Conservation (phyloP, 1,284 basidiomycete genomes). For the Sutorius eximius region DNA sequence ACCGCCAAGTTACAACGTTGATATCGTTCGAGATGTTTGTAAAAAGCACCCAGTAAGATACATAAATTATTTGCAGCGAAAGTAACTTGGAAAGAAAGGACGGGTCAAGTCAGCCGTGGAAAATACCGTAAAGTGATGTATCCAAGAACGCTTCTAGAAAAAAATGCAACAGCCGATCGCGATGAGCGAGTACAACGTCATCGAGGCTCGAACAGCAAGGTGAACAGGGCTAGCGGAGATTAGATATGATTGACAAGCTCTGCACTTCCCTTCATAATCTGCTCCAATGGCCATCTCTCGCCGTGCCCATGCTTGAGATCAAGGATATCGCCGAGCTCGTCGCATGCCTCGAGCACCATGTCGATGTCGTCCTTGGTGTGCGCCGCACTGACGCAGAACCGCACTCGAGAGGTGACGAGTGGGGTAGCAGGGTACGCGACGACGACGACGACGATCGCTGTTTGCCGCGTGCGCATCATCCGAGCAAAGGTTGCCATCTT, state of each 20-base stretch:
- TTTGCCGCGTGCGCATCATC: conserved; percentile 82
- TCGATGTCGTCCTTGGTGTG: conserved; percentile 99
- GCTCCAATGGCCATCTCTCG: conserved; percentile 82
- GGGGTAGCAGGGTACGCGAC: conserved; percentile 94
- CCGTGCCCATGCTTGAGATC: conserved; percentile 80
- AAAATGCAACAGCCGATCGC: conserved; percentile 2
- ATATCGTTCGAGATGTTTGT: conserved; percentile 2
- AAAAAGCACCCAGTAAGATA: conserved; percentile 21
- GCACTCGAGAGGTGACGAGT: conserved; percentile 84
- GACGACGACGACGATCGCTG: conserved; percentile 85
- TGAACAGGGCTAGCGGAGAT: conserved; percentile 1
- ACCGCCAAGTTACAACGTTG: not conserved
- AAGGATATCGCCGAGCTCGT: conserved; percentile 88
- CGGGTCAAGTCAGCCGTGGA: conserved; percentile 18
- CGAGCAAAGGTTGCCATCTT: conserved; percentile 90
- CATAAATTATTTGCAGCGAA: conserved; percentile 31
- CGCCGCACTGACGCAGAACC: conserved; percentile 93
- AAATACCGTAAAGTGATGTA: conserved; percentile 22
- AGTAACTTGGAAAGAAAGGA: conserved; percentile 3
- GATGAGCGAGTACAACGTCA: not conserved
- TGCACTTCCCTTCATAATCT: conserved; percentile 72
- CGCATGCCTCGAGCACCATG: conserved; percentile 80
- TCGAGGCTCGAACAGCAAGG: not conserved
- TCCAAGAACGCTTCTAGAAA: conserved; percentile 22
- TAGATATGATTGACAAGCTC: conserved; percentile 62